phyloP scores from a whole-genome alignment of 2,329 filamentous ascomycete species.

The Epichloe coenophiala region DNA sequence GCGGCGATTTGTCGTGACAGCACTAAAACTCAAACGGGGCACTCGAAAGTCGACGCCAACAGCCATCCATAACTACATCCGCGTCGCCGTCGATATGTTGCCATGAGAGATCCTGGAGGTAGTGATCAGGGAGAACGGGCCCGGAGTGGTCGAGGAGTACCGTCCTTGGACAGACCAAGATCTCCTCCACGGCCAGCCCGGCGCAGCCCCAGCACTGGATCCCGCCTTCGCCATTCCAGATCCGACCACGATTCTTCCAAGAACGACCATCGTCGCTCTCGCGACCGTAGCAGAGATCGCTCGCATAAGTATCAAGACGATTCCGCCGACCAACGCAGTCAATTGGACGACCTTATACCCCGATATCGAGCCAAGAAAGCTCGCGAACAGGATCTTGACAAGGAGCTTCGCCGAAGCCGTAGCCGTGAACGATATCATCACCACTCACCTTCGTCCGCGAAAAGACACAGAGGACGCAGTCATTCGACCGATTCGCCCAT shows the following conservation, averaged over 20 bases:
- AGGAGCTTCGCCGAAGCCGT: conserved; percentile 21
- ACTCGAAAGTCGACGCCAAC: conserved; percentile 13
- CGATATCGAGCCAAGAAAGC: conserved; percentile 21
- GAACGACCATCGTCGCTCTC: conserved; percentile 24
- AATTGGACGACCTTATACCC: conserved; percentile 24
- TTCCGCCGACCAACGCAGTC: conserved; percentile 14
- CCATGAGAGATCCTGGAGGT: conserved; percentile 27
- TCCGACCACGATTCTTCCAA: conserved; percentile 17
- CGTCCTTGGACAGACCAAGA: conserved; percentile 17
- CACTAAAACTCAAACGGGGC: conserved; percentile 26
- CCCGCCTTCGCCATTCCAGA: conserved; percentile 20
- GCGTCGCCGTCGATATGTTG: conserved; percentile 25
- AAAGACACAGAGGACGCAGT: conserved; percentile 29
- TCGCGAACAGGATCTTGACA: conserved; percentile 17
- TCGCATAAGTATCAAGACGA: conserved; percentile 14
- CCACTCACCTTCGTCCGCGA: conserved; percentile 25
- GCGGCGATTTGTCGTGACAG: conserved; percentile 23
- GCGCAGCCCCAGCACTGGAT: conserved; percentile 15
- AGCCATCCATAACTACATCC: conserved; percentile 18
- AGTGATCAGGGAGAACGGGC: conserved; percentile 23
- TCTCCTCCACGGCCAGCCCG: conserved; percentile 20
- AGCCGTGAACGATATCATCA: conserved; percentile 19
- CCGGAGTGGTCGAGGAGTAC: conserved; percentile 21
- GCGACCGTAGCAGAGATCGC: conserved; percentile 24
- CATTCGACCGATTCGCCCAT: conserved; percentile 23